Evolutionary conservation across 202 grass and related monocot genomes (phyloP), one percentile per base, ranked within the genome.

Genomic region (Carex arenaria): DNA sequence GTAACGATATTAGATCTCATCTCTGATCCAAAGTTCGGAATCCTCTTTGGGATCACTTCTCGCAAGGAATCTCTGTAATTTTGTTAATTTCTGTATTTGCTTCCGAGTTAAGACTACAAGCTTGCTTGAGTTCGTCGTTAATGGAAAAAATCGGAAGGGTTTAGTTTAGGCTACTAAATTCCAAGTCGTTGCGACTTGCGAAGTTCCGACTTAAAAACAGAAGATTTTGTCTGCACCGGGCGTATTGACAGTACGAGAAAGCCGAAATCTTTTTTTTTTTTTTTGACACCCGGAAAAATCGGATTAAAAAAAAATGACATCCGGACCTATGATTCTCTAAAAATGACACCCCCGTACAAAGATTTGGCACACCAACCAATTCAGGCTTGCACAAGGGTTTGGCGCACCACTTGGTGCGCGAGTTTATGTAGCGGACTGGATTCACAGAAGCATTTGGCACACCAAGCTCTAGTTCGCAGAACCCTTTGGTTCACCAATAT

Each of bases 1-100:
- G 96, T 93, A 73, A 98, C 82, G 83, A 95, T 85, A 86, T 95
- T 98, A 52, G 93, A 85, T 56, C 96, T 87, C 96, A 98, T 98
- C 89, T 92, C 88, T 71, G 61, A 68, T 80, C 10, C 28, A 57
- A 57, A 22, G 18, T 28, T 36, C 51, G 17, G 22, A 36, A 19
- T 38, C 17, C 23, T n/a, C 36, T 28, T 14, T 31, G 19, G 49
- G n/a, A 26, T 67, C 13, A 42, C 31, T 30, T 76, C 43, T 28
- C 61, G 3, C 3, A 32, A 56, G 3, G 2, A 32, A 28, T 71
- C 68, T 13, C 47, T 60, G 20, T 53, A 78, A 19, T 65, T 32
- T 61, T 7, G 75, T 61, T 42, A 74, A 47, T 68, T 38, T 79
- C 12, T 14, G 12, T 49, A 64, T 53, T 49, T 7, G 5, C 63